These are phyloP conservation scores for Colletotrichum liaoningense DNA, from an alignment of 2,329 filamentous ascomycete species.

Conservation along the genomic window DNA sequence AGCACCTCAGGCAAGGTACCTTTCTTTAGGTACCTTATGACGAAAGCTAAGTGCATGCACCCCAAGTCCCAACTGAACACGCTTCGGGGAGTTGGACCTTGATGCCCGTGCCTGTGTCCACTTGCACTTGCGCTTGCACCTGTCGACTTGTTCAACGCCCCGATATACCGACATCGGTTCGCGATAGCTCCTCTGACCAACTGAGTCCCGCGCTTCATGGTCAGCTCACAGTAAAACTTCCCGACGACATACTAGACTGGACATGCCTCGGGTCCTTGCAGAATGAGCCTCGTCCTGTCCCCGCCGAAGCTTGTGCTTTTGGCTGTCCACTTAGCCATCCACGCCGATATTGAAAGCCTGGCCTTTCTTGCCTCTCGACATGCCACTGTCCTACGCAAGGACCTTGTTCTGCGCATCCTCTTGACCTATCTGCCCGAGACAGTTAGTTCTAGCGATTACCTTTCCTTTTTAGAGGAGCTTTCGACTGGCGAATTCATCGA, in stretches of 20 bases:
- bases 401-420: conserved; percentile 77
- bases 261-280: conserved; percentile 37
- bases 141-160: background rate
- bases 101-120: background rate
- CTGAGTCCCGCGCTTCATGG: background rate
- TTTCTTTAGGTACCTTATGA: conserved; percentile 5
- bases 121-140: background rate
- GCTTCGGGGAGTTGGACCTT: conserved; percentile 5
- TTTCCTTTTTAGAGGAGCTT: conserved; percentile 70
- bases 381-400: conserved; percentile 67
- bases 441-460: conserved; percentile 71
- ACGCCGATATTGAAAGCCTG: conserved; percentile 73
- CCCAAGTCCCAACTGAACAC: background rate
- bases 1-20: background rate
- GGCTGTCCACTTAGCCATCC: conserved; percentile 76
- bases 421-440: conserved; percentile 83
- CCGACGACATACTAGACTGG: conserved; percentile 9
- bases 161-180: background rate
- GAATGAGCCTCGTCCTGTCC: conserved; percentile 61
- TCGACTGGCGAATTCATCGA: conserved; percentile 58
- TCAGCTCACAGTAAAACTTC: background rate
- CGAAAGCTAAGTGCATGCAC: conserved; percentile 23
- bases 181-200: background rate
- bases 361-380: conserved; percentile 69
- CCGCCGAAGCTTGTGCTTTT: conserved; percentile 78